Evolutionary conservation across 2,329 filamentous ascomycete species (phyloP), one percentile per base, ranked within the genome.

Genomic region (Zelopaecilomyces penicillatus): DNA sequence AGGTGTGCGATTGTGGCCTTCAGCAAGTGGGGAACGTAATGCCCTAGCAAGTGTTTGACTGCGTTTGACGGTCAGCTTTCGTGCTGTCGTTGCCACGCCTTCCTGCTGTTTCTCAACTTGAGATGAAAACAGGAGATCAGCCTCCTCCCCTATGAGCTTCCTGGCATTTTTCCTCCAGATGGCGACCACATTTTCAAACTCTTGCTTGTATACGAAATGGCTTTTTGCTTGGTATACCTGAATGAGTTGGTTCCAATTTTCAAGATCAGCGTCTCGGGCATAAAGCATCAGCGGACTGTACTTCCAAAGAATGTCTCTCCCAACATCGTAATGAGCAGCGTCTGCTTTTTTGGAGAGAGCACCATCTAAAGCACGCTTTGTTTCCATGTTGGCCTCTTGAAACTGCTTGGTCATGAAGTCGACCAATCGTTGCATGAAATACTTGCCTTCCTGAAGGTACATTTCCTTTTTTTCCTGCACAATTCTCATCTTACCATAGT

Each of bases 401-500:
- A 95, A 95, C 47, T 87, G 85, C 39, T 82, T 75, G 19, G 82
- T 79, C 77, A 97, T 85, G 61, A 90, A 91, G 42, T 87, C 82
- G 51, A 85, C 82, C 10, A 96, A 71, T 39, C 90, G 79, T 49
- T 82, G 79, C 57, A 95, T 76, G 60, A 97, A 96, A 43, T 78
- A 67, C 26, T 75, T 69, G 53, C 83, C 88, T 60, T 95, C 87
- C 10, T 80, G 74, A 45, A 83, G 73, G 58, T 96, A 98, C 60
- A 87, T 83, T 51, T 94, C 85, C 63, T 89, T 93, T 75, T 95
- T 96, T 64, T 97, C 89, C 54, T 89, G 87, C 28, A 98, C 80
- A 35, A 95, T 90, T 44, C 87, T 82, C 91, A 98, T 97, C 54
- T 87, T 84, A 31, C 87, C 87, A 50, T 84, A 88, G 57, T 88